Percentiles rank a stretch among this genome's conserved stretches.
These are phyloP conservation scores for Tarenaya hassleriana DNA, from an alignment of 345 rosid species.

Conservation along the genomic window DNA sequence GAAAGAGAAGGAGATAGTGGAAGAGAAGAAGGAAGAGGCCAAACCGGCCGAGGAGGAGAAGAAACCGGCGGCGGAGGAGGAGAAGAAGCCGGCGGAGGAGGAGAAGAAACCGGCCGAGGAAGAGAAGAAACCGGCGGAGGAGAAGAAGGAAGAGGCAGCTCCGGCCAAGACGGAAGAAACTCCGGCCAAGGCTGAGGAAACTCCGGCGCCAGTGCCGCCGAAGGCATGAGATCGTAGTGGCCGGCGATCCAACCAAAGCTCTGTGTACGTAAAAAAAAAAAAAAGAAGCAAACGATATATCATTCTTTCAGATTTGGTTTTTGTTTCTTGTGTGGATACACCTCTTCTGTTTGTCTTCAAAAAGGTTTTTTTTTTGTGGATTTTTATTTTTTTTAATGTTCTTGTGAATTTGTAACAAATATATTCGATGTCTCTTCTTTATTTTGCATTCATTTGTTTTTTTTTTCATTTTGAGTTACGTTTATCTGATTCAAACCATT, in stretches of 20 bases:
- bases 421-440: slow-evolving; percentile 6
- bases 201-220: slow-evolving; percentile 35
- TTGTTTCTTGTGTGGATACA: slow-evolving; percentile 27
- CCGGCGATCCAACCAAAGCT: too few relatives aligned
- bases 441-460: slow-evolving; percentile 12
- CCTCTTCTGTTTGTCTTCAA: slow-evolving; percentile 1
- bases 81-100: slow-evolving; percentile 30
- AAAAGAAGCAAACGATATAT: slow-evolving; percentile 9
- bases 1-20: slow-evolving; percentile 38
- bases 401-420: slow-evolving; percentile 27
- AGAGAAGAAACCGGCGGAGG: slow-evolving; percentile 37
- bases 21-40: slow-evolving; percentile 43
- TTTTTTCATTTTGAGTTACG: slow-evolving; percentile 14
- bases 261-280: slow-evolving; percentile 16
- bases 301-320: slow-evolving; percentile 16
- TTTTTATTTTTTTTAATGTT: slow-evolving; percentile 8
- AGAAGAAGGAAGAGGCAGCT: slow-evolving; percentile 34
- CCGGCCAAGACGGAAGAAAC: slow-evolving; percentile 21
- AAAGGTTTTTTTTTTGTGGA: not conserved
- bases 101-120: slow-evolving; percentile 37
- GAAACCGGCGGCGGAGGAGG: slow-evolving; percentile 29
- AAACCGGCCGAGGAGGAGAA: slow-evolving; percentile 30
- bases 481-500: slow-evolving; percentile 14
- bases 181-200: slow-evolving; percentile 20
- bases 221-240: slow-evolving; percentile 33